Base-by-base conservation (phyloP, 352 stramenopile species). In the Blastocystis hominis region DNA sequence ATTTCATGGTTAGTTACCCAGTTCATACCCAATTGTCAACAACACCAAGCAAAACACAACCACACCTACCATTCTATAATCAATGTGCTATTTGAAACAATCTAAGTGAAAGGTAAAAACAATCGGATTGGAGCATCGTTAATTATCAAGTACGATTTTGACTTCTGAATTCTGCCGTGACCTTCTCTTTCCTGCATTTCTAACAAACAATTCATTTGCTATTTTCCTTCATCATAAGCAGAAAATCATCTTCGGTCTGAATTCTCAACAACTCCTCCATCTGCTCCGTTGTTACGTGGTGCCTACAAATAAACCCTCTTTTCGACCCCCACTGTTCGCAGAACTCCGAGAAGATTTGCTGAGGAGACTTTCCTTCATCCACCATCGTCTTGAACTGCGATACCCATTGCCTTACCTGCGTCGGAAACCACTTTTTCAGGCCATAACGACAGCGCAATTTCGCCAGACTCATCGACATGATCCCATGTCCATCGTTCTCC, bases 61-160 rank as follows among this genome's bases (percentile, higher is more conserved):
- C 38, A 4, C n/a, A 47, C 70, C n/a, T 80, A 80, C 70, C 70
- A 80, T 80, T 62, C 36, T 80, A 47, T 80, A 80, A 80, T 80
- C 70, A 54, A 80, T 42, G 15, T 40, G 70, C 63, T 61, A 13
- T 46, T 63, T 64, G 70, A 80, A 80, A 80, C 70, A 80, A 80
- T 80, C 70, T 80, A 47, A 80, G 46, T 40, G 44, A 46, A 17
- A 38, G 50, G 55, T 46, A 47, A 54, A 10, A 13, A 80, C 15
- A 42, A 50, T 13, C 24, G 17, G 5, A 64, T 38, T 64, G 2
- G 5, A 38, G 3, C 9, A 7, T 46, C 55, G 3, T 80, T 30
- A 24, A 42, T 38, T 44, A 64, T 36, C 24, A 42, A 17, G 20
- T 62, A 62, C 63, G 13, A 64, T 30, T 44, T 40, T 30, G n/a